phyloP scores from a whole-genome alignment of 768 basidiomycete species.

The Gloeostereum incarnatum region DNA sequence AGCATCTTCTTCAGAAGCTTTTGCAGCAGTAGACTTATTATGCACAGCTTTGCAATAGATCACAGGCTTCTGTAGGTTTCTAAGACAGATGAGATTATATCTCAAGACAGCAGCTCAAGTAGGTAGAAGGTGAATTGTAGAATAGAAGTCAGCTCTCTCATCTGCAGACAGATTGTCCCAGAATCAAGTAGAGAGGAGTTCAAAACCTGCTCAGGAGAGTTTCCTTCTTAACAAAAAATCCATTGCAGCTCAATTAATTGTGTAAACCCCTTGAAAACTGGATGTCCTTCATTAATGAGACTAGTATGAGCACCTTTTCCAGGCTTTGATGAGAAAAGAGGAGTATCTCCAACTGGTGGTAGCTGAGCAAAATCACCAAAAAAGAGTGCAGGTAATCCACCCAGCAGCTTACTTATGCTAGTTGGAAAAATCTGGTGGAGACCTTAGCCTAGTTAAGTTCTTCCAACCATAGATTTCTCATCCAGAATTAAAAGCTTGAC shows the following conservation, averaged over 20 bases:
- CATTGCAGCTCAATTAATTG: neutral
- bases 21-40: constrained; percentile 9
- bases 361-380: constrained; percentile 20
- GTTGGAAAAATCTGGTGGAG: constrained; percentile 9
- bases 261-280: neutral
- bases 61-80: neutral
- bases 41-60: constrained; percentile 6
- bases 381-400: constrained; percentile 11
- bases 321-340: constrained; percentile 9
- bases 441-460: constrained; percentile 8
- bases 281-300: neutral
- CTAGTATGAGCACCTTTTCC: neutral
- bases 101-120: neutral
- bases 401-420: constrained; percentile 7
- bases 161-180: neutral
- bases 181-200: neutral
- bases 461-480: constrained; percentile 19
- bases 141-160: neutral
- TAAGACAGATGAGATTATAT: neutral
- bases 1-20: constrained; percentile 13
- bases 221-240: neutral
- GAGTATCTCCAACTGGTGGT: constrained; percentile 16
- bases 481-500: constrained; percentile 14
- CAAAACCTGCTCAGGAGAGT: neutral
- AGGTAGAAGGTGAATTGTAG: neutral